A percentile compares a stretch with the other conserved stretches of the same genome.
Conservation (phyloP, 257 asterid genomes). For the Oldenlandia corymbosa region DNA sequence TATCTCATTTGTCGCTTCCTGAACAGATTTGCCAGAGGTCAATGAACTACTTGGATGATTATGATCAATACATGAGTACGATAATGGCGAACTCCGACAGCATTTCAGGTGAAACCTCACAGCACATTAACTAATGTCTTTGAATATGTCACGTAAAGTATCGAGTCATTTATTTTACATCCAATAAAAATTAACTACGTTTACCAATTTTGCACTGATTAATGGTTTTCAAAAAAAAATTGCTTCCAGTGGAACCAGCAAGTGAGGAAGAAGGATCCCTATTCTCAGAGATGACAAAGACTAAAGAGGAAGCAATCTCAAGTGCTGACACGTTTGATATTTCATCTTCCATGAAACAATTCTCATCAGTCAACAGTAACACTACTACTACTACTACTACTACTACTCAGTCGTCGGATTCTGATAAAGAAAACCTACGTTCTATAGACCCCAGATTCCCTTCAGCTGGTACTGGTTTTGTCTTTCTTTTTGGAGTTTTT, state of each 20-base stretch:
- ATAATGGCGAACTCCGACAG: conserved; percentile 29
- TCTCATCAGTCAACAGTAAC: too few species aligned
- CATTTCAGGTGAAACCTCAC: conserved; percentile 28
- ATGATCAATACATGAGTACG: conserved; percentile 31
- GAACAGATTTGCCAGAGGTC: conserved; percentile 29
- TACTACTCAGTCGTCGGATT: conserved; percentile 21
- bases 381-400: too few species aligned
- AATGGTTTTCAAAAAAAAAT: too few species aligned
- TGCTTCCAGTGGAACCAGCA: conserved; percentile 18
- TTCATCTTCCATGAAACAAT: too few species aligned
- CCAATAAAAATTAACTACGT: too few species aligned
- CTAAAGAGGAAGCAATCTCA: conserved; percentile 39
- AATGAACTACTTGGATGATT: conserved; percentile 26
- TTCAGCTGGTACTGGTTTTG: conserved; percentile 37
- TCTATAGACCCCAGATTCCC: conserved; percentile 36
- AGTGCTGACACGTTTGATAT: conserved; percentile 30
- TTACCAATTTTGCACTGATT: too few species aligned
- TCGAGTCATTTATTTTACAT: too few species aligned
- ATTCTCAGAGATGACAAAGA: conserved; percentile 35
- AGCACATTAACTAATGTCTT: too few species aligned
- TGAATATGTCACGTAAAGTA: too few species aligned
- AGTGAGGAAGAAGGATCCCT: conserved; percentile 25
- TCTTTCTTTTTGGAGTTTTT: too few species aligned
- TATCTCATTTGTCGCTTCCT: too few species aligned
- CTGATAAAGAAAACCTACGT: conserved; percentile 34